Evolutionary conservation across 352 stramenopile genomes (phyloP).

Genomic region (Thraustotheca clavata): DNA sequence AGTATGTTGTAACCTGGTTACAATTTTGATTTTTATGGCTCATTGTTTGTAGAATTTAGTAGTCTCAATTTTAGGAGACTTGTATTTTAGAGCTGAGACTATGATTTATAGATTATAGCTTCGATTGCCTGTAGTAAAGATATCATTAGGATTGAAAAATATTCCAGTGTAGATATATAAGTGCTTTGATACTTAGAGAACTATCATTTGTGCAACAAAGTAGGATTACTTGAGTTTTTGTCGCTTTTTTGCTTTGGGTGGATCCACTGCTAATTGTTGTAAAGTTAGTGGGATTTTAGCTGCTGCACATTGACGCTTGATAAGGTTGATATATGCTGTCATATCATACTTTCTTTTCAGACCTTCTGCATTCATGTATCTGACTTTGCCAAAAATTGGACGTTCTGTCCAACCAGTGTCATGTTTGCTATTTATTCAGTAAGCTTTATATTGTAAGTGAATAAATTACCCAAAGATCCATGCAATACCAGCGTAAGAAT

Average conservation of each 20-base stretch:
- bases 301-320: neutral
- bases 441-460: neutral
- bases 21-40: too few relatives aligned
- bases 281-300: neutral
- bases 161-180: too few relatives aligned
- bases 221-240: too few relatives aligned
- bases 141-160: too few relatives aligned
- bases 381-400: conserved; percentile 97
- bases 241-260: neutral
- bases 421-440: conserved; percentile 71
- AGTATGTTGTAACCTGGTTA: too few relatives aligned
- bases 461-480: conserved; percentile 63
- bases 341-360: conserved; percentile 99
- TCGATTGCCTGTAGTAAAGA: too few relatives aligned
- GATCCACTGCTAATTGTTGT: neutral
- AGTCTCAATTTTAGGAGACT: too few relatives aligned
- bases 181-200: too few relatives aligned
- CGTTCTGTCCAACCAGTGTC: conserved; percentile 96
- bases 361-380: conserved; percentile 98
- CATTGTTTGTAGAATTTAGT: too few relatives aligned
- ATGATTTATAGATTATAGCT: too few relatives aligned
- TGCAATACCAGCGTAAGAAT: conserved; percentile 82
- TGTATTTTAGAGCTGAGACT: too few relatives aligned
- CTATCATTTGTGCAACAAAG: too few relatives aligned
- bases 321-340: conserved; percentile 51